A percentile compares a stretch with the other conserved stretches of the same genome.
Conservation (phyloP, 768 basidiomycete genomes). For the Psilocybe cubensis region DNA sequence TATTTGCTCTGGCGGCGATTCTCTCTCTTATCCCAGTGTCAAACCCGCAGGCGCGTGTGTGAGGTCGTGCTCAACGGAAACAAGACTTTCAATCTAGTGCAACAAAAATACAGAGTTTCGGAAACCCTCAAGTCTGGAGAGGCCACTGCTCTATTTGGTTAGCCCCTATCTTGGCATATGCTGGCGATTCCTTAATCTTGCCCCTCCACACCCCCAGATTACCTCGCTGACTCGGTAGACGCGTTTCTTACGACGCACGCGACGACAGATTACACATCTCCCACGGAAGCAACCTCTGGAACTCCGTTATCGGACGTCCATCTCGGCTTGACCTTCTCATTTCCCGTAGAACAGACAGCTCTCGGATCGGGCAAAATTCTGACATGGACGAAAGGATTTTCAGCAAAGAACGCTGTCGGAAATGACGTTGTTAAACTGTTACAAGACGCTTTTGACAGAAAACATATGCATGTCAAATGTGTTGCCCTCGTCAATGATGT, state of each 20-base stretch:
- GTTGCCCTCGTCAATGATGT: constrained; percentile 95
- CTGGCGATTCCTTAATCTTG: neutral
- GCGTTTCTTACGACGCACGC: constrained; percentile 79
- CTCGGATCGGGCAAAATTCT: constrained; percentile 88
- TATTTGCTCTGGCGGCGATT: neutral
- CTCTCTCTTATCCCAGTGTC: constrained; percentile 1
- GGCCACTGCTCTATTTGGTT: constrained; percentile 86
- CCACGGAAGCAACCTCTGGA: constrained; percentile 19
- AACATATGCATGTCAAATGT: constrained; percentile 90
- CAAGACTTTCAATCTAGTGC: constrained; percentile 85
- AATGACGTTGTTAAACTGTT: constrained; percentile 88
- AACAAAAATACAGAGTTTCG: constrained; percentile 97
- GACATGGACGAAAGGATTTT: constrained; percentile 96
- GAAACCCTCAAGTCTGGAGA: constrained; percentile 93
- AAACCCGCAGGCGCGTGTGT: constrained; percentile 80
- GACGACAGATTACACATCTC: constrained; percentile 45
- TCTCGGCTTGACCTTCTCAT: constrained; percentile 95
- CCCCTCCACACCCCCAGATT: constrained; percentile 58
- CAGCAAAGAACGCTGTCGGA: constrained; percentile 89
- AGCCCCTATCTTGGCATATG: neutral
- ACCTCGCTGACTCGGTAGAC: constrained; percentile 96
- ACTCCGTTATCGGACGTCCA: constrained; percentile 38
- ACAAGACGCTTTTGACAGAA: constrained; percentile 90
- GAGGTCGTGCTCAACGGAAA: constrained; percentile 91
- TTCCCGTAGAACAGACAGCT: constrained; percentile 97